A percentile compares a stretch with the other conserved stretches of the same genome.
Conservation (phyloP, 208 protist genomes). For the Phytomonas sp. region DNA sequence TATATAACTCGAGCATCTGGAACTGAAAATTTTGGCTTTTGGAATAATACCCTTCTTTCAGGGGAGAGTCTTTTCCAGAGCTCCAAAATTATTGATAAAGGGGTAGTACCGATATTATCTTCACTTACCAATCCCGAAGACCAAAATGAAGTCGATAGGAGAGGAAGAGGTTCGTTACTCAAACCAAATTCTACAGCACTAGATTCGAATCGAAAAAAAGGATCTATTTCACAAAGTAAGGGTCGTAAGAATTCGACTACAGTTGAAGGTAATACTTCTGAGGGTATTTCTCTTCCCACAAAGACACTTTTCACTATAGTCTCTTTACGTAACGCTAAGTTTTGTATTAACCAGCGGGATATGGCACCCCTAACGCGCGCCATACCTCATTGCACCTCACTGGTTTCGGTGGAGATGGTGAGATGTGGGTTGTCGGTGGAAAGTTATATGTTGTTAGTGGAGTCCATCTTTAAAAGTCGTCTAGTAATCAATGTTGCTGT, state of each 20-base stretch:
- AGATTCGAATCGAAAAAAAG: background rate
- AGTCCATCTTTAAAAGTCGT: slow-evolving; percentile 70
- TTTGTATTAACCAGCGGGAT: slow-evolving; percentile 83
- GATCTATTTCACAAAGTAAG: background rate
- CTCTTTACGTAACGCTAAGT: slow-evolving; percentile 54
- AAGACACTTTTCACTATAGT: slow-evolving; percentile 44
- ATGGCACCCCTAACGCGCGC: slow-evolving; percentile 70
- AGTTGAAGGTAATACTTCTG: background rate
- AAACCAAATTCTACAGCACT: background rate
- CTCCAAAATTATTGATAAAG: background rate
- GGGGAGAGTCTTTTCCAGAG: background rate
- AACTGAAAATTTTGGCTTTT: background rate
- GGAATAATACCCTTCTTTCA: background rate
- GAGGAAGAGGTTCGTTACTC: background rate
- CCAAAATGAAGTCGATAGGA: background rate
- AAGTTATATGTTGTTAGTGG: slow-evolving; percentile 76
- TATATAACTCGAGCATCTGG: background rate
- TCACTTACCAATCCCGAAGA: background rate
- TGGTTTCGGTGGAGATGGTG: slow-evolving; percentile 68
- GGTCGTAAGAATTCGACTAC: background rate
- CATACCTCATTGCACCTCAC: slow-evolving; percentile 74
- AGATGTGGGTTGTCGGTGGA: slow-evolving; percentile 72
- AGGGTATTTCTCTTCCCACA: background rate
- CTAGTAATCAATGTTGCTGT: slow-evolving; percentile 48
- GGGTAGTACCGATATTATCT: background rate